Base-by-base conservation (phyloP, 495 filamentous ascomycete genomes). In the Wilcoxina mikolae region DNA sequence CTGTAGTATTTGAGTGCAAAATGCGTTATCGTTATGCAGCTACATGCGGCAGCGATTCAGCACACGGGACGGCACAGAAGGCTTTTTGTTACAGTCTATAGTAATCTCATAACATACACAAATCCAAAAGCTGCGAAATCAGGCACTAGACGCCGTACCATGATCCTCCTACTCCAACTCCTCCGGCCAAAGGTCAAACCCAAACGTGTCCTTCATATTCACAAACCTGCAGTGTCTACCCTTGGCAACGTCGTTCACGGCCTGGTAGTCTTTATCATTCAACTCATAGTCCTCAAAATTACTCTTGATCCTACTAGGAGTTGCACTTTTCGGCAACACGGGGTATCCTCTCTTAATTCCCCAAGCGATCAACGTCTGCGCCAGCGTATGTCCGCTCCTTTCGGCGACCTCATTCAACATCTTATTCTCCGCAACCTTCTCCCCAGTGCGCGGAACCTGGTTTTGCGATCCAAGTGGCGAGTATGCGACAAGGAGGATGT, bases 131-230 rank as follows among this genome's bases (percentile, higher is more conserved):
- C n/a, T n/a, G n/a, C n/a, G n/a, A n/a, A n/a, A n/a, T n/a, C n/a
- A n/a, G n/a, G n/a, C n/a, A n/a, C n/a, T n/a, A n/a, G n/a, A n/a
- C n/a, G n/a, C n/a, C n/a, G n/a, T n/a, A n/a, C n/a, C n/a, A n/a
- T n/a, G 33, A n/a, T n/a, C n/a, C 9, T 46, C 20, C 22, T 33
- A 17, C 11, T 45, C 48, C 24, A 25, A 39, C 44, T 65, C 62
- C 17, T 65, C 56, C 0, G 62, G 53, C 62, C 62, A 59, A 18
- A 59, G 39, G 28, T 61, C 38, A 5, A 54, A 78, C 12, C 73
- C 78, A 62, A 79, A 78, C 49, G 74, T 76, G 52, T 87, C 80
- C 71, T 83, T 86, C 82, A 86, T 86, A 68, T 87, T 85, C 38
- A 87, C 81, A 65, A 87, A 86, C 53, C 83, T 76, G 53, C 71